Evolutionary conservation across 2,329 filamentous ascomycete species (phyloP), one percentile per base, ranked within the genome.

Genomic region (Stachybotrys elegans): DNA sequence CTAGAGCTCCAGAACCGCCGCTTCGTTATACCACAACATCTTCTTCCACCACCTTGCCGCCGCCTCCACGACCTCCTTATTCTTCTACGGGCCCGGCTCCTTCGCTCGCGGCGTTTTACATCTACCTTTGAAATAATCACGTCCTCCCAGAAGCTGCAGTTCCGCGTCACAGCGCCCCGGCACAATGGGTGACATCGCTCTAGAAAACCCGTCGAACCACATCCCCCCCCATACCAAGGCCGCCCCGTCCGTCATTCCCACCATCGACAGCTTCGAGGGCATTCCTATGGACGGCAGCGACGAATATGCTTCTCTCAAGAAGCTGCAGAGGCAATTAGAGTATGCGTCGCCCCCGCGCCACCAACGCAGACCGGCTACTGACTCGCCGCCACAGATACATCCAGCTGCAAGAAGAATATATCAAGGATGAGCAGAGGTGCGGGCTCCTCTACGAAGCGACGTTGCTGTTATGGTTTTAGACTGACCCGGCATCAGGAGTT

Each of bases 391-490:
- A 52, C 57, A 89, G 85, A 67, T 88, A 95, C 68, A 95, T 97
- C 65, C 89, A 96, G 70, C 79, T 98, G 57, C 93, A 98, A 72
- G 93, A 98, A 71, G 93, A 98, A 67, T 98, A 98, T 70, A 98
- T 98, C 82, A 98, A 98, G 75, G 93, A 98, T 81, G 93, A 98
- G 76, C 93, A 98, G 73, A 84, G 88, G 86, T 87, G 69, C 44
- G 63, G 48, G 31, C 43, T 29, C 8, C 22, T 5, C 16, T 12
- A 36, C 7, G 2, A 9, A 17, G 5, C 2, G n/a, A 17, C 27
- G 14, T 5, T 14, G 1, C 6, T 4, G 9, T 13, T 8, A 13
- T 8, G 12, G 14, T 31, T 7, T 6, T 20, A 40, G 5, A 40
- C 51, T 60, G 34, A 60, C 60, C 40, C 38, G 4, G 40, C 12